phyloP scores from a whole-genome alignment of 2,329 filamentous ascomycete species.

The Albophoma yamanashiensis region DNA sequence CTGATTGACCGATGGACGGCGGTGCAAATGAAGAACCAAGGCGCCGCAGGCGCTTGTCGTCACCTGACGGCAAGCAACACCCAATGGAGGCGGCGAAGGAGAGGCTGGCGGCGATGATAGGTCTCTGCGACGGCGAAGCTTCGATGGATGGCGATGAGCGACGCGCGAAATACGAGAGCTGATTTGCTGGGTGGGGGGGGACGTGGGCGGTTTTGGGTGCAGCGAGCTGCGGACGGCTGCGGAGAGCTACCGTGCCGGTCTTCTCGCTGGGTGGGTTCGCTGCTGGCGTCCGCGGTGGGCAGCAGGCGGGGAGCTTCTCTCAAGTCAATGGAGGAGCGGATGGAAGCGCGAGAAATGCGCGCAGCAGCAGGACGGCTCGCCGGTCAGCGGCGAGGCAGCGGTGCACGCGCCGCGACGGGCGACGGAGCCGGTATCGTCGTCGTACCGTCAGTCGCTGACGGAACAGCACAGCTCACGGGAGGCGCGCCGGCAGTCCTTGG shows the following conservation, averaged over 20 bases:
- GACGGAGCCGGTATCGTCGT: not conserved
- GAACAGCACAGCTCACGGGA: not conserved
- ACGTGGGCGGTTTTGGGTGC: slow-evolving; percentile 8
- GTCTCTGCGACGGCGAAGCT: slow-evolving; percentile 30
- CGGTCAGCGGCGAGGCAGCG: not conserved
- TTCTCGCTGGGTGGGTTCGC: not conserved
- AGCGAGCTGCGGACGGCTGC: slow-evolving; percentile 5
- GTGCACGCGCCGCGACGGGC: not conserved
- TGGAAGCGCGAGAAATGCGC: not conserved
- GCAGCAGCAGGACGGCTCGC: not conserved
- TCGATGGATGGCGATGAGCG: slow-evolving; percentile 21
- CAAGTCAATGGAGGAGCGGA: not conserved
- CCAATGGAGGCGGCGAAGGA: slow-evolving; percentile 36
- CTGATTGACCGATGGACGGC: slow-evolving; percentile 13
- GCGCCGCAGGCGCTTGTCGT: slow-evolving; percentile 27
- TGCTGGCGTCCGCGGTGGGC: slow-evolving; percentile 6
- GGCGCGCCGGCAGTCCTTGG: not conserved
- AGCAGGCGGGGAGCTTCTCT: not conserved
- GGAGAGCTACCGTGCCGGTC: slow-evolving; percentile 1
- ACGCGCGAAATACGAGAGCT: slow-evolving; percentile 28
- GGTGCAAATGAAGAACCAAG: slow-evolving; percentile 13
- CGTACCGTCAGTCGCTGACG: not conserved
- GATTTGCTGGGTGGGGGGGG: slow-evolving; percentile 34
- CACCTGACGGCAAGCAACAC: slow-evolving; percentile 37
- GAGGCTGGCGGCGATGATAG: slow-evolving; percentile 40